Conservation (phyloP, 2,329 filamentous ascomycete species). For the Penicillium fuscoglaucum region DNA sequence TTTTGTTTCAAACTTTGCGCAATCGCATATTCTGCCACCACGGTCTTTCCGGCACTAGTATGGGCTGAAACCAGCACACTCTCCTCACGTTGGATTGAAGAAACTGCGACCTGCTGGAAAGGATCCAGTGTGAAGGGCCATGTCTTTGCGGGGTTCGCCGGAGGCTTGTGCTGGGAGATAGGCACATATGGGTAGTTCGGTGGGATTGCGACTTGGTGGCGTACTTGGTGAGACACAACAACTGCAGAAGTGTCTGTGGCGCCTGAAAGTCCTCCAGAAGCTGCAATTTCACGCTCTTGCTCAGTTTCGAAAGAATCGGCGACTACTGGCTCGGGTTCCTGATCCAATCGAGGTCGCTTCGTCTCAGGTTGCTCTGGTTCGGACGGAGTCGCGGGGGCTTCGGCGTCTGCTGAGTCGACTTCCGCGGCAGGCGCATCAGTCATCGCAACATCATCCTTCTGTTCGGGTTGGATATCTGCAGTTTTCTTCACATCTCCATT, state of each 20-base stretch:
- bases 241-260: conserved; percentile 65
- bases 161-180: conserved; percentile 92
- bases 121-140: conserved; percentile 94
- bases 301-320: conserved; percentile 95
- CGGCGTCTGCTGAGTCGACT: conserved; percentile 18
- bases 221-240: conserved; percentile 92
- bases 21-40: conserved; percentile 97
- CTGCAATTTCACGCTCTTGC: conserved; percentile 85
- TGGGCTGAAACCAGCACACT: conserved; percentile 96
- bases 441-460: conserved; percentile 25
- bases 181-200: conserved; percentile 93
- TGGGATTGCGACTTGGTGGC: conserved; percentile 93
- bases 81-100: conserved; percentile 93
- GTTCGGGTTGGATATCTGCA: conserved; percentile 34
- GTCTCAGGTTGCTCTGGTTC: conserved; percentile 44
- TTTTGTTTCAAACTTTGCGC: conserved; percentile 96
- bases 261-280: conserved; percentile 67
- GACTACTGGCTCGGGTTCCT: conserved; percentile 74
- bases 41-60: conserved; percentile 96
- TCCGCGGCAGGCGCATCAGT: conserved; percentile 23
- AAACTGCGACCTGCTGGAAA: conserved; percentile 92
- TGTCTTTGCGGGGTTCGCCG: conserved; percentile 76
- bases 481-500: conserved; percentile 71
- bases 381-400: conserved; percentile 23
- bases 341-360: conserved; percentile 53